Evolutionary conservation across 208 protist genomes (phyloP).

Genomic region (Acanthamoeba triangularis): DNA sequence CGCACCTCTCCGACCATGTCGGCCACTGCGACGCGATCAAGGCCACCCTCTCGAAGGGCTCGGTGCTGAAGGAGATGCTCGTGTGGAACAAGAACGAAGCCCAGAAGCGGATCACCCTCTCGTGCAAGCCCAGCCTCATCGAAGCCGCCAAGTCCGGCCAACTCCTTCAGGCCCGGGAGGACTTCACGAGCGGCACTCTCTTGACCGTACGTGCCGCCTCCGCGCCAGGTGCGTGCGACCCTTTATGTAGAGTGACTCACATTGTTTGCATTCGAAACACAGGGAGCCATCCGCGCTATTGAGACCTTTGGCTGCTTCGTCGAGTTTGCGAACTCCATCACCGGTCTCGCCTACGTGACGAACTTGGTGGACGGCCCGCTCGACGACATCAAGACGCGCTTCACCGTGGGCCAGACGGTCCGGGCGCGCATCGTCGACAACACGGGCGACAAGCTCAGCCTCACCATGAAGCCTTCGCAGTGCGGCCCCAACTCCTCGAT

Average conservation of each 20-base stretch:
- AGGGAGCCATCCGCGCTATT: slow-evolving; percentile 63
- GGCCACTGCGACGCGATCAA: slow-evolving; percentile 45
- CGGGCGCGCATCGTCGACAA: slow-evolving; percentile 40
- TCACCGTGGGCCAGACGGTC: slow-evolving; percentile 64
- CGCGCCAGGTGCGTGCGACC: background rate
- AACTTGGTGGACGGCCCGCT: slow-evolving; percentile 50
- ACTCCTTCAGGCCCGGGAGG: background rate
- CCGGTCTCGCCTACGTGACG: slow-evolving; percentile 73
- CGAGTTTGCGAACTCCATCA: slow-evolving; percentile 44
- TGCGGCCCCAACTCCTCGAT: slow-evolving; percentile 68
- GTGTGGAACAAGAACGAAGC: slow-evolving; percentile 57
- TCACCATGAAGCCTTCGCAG: slow-evolving; percentile 65
- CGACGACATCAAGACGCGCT: slow-evolving; percentile 52
- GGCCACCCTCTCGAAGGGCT: background rate
- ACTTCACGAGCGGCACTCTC: slow-evolving; percentile 67
- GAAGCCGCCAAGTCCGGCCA: slow-evolving; percentile 10
- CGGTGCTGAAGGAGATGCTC: slow-evolving; percentile 60
- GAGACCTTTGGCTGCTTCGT: slow-evolving; percentile 73
- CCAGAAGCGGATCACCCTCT: slow-evolving; percentile 15
- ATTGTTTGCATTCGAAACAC: too few relatives aligned
- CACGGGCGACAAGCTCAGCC: slow-evolving; percentile 69
- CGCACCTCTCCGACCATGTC: slow-evolving; percentile 52
- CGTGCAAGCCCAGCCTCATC: slow-evolving; percentile 76
- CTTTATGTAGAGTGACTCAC: background rate
- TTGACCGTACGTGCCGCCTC: slow-evolving; percentile 29